Conservation (phyloP, 2,329 filamentous ascomycete species). For the Trichoderma sp. region DNA sequence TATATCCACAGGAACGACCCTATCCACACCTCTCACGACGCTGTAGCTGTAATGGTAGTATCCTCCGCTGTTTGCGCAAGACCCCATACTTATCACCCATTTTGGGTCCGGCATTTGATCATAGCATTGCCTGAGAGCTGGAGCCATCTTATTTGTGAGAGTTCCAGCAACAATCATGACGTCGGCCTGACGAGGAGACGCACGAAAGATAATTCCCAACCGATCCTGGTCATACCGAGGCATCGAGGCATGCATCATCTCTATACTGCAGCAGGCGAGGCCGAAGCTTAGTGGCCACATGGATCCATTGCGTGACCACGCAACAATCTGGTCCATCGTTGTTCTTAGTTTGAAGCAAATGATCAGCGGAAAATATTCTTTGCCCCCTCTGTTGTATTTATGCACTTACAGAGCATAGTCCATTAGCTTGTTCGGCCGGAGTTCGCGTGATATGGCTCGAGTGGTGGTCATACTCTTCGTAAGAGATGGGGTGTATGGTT, state of each 20-base stretch:
- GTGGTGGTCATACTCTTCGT: not conserved
- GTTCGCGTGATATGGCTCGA: not conserved
- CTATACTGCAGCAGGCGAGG: constrained; percentile 84
- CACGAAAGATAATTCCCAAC: constrained; percentile 87
- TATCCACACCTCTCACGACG: constrained; percentile 74
- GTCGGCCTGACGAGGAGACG: constrained; percentile 84
- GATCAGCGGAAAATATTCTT: not conserved
- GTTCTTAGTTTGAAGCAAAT: not conserved
- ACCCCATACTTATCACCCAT: constrained; percentile 85
- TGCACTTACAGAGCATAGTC: not conserved
- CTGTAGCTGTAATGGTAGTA: constrained; percentile 88
- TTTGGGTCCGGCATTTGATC: constrained; percentile 95
- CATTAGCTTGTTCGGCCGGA: not conserved
- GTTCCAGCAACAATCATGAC: constrained; percentile 95
- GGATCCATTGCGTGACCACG: not conserved
- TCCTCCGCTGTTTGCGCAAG: constrained; percentile 81
- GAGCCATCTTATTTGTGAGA: constrained; percentile 95
- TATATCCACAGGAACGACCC: constrained; percentile 78
- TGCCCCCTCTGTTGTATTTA: accelerated
- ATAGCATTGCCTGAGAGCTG: constrained; percentile 86
- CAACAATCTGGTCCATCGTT: not conserved
- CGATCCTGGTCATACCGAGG: constrained; percentile 89
- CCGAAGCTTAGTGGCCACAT: constrained; percentile 89
- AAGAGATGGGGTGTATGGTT: not conserved
- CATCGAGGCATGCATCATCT: constrained; percentile 91